Evolutionary conservation across 2,329 filamentous ascomycete genomes (phyloP), one percentile per base, ranked within the genome.

Genomic region (Trichoderma koningiopsis): DNA sequence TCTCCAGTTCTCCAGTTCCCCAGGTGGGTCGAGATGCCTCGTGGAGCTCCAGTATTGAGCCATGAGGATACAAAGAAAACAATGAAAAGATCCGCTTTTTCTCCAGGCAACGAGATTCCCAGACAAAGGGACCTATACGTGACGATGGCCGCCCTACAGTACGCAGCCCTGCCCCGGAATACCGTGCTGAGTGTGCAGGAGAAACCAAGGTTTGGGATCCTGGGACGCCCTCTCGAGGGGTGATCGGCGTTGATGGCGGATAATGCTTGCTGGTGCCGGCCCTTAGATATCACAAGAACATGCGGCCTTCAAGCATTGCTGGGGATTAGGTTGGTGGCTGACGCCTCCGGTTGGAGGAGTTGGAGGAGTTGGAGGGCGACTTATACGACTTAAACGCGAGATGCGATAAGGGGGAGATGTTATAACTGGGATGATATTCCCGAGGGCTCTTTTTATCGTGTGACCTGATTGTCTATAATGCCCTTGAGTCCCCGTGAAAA

Each of bases 241-340:
- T 49, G 63, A 67, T 67, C 63, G 63, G 63, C 63, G 55, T 59
- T 47, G 63, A 67, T 59, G 55, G 37, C 53, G 63, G 63, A 24
- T 13, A 59, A 67, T 31, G 37, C 63, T 24, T 59, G 63, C 14
- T 31, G 61, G 49, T 56, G 24, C 49, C 61, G 61, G 49, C 61
- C 61, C 29, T 64, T 64, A 22, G 40, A 40, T 37, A 67, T 52
- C 33, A 22, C 29, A 59, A 22, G 29, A 67, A 37, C 31, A 24
- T 10, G 22, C 29, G 40, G 55, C 5, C 22, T 16, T 35, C 24
- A 43, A 56, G 61, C 61, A 64, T n/a, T 56, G 24, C 29, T 33
- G 57, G 37, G 53, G 43, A 47, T 6, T 62, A 56, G 49, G 52
- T 55, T 31, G 59, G 35, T 64, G 35, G 52, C 59, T 69, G 59